Evolutionary conservation across 306 rosid genomes (phyloP).

Genomic region (Quercus cerris): DNA sequence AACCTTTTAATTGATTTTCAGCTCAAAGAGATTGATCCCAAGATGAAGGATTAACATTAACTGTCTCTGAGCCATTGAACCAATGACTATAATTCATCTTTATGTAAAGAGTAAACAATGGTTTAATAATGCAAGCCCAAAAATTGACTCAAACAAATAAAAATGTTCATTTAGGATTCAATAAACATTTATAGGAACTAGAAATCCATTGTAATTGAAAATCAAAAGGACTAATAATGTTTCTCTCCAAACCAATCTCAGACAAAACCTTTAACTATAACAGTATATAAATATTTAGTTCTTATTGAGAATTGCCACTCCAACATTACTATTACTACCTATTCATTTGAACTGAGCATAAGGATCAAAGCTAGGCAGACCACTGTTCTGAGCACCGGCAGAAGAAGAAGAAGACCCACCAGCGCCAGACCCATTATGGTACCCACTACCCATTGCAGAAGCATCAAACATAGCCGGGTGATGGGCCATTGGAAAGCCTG

Average conservation of each 20-base stretch:
- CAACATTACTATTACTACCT: neutral
- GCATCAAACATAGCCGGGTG: conserved; percentile 19
- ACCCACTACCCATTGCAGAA: conserved; percentile 6
- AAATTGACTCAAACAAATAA: too few relatives aligned
- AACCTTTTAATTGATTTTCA: too few relatives aligned
- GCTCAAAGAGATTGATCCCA: too few relatives aligned
- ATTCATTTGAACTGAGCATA: conserved; percentile 17
- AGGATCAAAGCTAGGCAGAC: conserved; percentile 13
- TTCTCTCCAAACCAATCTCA: neutral
- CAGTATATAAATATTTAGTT: neutral
- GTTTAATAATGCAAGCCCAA: too few relatives aligned
- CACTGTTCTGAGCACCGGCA: neutral
- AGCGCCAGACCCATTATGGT: conserved; percentile 12
- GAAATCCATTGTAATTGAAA: neutral
- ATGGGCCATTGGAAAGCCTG: conserved; percentile 17
- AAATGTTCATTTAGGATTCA: neutral
- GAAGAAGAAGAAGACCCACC: neutral
- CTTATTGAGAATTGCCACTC: too few relatives aligned
- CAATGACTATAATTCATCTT: too few relatives aligned
- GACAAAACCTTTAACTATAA: neutral
- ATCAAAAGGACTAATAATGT: neutral
- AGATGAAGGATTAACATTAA: too few relatives aligned
- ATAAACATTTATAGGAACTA: neutral
- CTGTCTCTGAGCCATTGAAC: too few relatives aligned
- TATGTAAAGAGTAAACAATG: too few relatives aligned